These are phyloP conservation scores for Stagonosporopsis cucurbitacearum DNA, from an alignment of 2,329 filamentous ascomycete genomes.

Conservation along the genomic window DNA sequence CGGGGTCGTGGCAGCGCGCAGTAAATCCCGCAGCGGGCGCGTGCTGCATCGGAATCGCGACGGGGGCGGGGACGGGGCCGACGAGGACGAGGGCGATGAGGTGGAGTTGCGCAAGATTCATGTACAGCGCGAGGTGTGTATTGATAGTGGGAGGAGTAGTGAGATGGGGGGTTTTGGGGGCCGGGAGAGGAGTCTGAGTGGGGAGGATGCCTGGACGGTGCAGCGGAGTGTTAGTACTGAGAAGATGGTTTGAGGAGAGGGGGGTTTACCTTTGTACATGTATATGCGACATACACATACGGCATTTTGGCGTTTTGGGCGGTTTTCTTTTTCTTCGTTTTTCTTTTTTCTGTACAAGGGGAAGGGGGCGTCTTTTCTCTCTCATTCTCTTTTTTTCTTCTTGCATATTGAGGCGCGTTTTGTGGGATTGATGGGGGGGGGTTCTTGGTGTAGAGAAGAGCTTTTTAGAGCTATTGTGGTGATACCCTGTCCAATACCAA, in stretches of 20 bases:
- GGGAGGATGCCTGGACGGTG: conserved; percentile 3
- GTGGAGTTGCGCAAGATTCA: conserved; percentile 27
- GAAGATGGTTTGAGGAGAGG: conserved; percentile 10
- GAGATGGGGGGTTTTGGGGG: background rate
- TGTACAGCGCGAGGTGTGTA: conserved; percentile 13
- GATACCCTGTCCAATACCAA: background rate
- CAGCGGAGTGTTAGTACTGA: conserved; percentile 11
- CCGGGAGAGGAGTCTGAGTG: conserved; percentile 1
- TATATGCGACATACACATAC: background rate
- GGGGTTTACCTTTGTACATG: too few species aligned
- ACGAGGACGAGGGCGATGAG: conserved; percentile 16
- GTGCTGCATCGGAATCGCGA: too few species aligned
- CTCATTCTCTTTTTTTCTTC: too few species aligned
- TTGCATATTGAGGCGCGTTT: background rate
- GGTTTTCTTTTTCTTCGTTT: too few species aligned
- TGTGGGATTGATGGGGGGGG: background rate
- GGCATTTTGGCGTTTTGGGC: too few species aligned
- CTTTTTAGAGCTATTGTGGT: background rate
- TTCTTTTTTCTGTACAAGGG: too few species aligned
- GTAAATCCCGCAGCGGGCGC: background rate
- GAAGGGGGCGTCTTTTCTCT: too few species aligned
- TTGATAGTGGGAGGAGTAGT: background rate
- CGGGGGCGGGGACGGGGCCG: too few species aligned
- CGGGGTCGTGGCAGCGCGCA: background rate
- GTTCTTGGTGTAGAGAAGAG: background rate